Conservation (phyloP, 108 stramenopile species). For the Bacterosira constricta region DNA sequence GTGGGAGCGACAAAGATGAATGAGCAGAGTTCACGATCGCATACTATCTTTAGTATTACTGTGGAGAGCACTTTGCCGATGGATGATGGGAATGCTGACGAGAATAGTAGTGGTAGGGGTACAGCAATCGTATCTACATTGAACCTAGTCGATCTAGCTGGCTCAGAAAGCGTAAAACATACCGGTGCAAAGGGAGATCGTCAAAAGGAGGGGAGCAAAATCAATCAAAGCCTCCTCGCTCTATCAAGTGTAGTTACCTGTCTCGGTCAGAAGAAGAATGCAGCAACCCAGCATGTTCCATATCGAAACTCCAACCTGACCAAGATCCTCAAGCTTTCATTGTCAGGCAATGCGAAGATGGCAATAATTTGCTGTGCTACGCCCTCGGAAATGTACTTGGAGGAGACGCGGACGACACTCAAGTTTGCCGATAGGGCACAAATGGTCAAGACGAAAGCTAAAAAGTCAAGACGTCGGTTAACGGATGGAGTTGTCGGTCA, state of each 20-base stretch:
- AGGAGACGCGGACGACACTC: conserved; percentile 95
- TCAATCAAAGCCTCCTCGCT: conserved; percentile 95
- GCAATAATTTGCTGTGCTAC: conserved; percentile 96
- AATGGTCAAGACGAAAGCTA: conserved; percentile 64
- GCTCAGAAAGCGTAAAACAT: conserved; percentile 89
- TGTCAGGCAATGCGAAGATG: conserved; percentile 92
- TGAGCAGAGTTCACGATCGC: conserved; percentile 92
- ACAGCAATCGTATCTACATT: conserved; percentile 78
- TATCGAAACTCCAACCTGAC: conserved; percentile 97
- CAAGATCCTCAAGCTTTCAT: conserved; percentile 91
- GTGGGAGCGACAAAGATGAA: conserved; percentile 95
- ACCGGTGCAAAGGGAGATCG: conserved; percentile 93
- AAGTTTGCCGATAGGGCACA: conserved; percentile 91
- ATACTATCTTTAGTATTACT: conserved; percentile 93
- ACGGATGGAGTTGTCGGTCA: conserved; percentile 46
- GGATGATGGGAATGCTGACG: conserved; percentile 25
- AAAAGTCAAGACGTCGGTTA: conserved; percentile 31
- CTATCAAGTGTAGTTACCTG: conserved; percentile 97
- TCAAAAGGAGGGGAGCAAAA: conserved; percentile 97
- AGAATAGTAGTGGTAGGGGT: conserved; percentile 58
- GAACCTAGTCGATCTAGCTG: conserved; percentile 88
- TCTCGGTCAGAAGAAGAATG: conserved; percentile 79
- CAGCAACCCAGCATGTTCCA: too few species aligned
- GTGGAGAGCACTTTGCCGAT: conserved; percentile 86
- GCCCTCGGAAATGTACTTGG: conserved; percentile 75